Evolutionary conservation across 257 asterid genomes (phyloP).

Genomic region (Cynanchum wilfordii): DNA sequence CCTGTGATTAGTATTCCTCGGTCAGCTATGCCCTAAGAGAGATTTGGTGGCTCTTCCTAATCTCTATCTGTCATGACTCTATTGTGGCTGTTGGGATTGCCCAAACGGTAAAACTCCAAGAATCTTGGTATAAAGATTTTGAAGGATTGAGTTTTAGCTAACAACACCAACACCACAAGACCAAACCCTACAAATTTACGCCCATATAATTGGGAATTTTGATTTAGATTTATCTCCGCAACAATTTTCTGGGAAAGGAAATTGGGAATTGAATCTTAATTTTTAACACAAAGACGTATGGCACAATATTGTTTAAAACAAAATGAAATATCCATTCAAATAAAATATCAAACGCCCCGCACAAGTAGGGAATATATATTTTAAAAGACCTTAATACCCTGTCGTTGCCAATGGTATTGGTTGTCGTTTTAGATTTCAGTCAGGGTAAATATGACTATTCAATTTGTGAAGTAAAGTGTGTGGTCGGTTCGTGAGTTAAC

Average conservation of each 20-base stretch:
- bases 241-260: not conserved
- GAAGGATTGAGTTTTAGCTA: not conserved
- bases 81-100: conserved; percentile 16
- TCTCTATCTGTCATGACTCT: not conserved
- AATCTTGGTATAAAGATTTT: conserved; percentile 13
- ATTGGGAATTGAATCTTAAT: not conserved
- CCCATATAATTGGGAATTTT: conserved; percentile 3
- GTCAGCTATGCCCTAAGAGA: conserved; percentile 2
- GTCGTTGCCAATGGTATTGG: not conserved
- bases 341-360: not conserved
- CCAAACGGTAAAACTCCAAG: conserved; percentile 29
- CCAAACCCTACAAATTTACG: conserved; percentile 11
- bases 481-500: not conserved
- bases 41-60: not conserved
- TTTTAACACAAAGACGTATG: not conserved
- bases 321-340: not conserved
- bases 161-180: conserved; percentile 7
- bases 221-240: not conserved
- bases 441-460: not conserved
- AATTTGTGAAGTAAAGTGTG: not conserved
- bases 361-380: not conserved
- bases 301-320: too few relatives aligned
- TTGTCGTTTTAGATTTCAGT: not conserved
- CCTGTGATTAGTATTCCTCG: conserved; percentile 2
- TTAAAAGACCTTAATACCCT: not conserved